Evolutionary conservation across 2,329 filamentous ascomycete species (phyloP), one percentile per base, ranked within the genome.

Genomic region (Sporothrix dimorphospora): DNA sequence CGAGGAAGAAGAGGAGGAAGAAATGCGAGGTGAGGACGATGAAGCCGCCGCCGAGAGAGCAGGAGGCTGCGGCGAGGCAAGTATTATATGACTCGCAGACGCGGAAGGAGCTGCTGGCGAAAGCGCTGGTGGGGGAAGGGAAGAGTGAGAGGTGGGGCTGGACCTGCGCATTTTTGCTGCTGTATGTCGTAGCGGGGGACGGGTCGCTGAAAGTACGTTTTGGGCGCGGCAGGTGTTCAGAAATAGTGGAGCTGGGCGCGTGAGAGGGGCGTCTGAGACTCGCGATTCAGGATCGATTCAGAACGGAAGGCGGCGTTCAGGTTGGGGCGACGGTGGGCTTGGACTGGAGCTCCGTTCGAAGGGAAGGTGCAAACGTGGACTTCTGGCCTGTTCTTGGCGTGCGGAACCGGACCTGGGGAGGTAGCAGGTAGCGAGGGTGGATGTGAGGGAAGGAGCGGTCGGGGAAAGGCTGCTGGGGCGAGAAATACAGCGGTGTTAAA

Each of bases 81-180:
- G 59, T 21, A 45, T 51, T 70, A 63, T 70, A 70, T 61, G 47
- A 42, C 51, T 49, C 51, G 61, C 45, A 68, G 68, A 57, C 21
- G 42, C 63, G 49, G 71, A 57, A 74, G 71, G 47, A 53, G 66
- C 71, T 65, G 65, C 61, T 65, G 38, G 51, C 49, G 63, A 67
- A 27, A 55, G 49, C 61, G 71, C 67, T 71, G 71, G 74, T 69
- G 70, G 67, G 73, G 30, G 42, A 47, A 66, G 16, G 71, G 66
- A 55, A 70, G 72, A 57, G 27, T 47, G 14, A 70, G 69, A 71
- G 69, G 74, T 73, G 74, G 74, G 70, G 70, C 73, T 70, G 4
- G 51, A 40, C 19, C 27, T 30, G 42, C 67, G 21, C 73, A 74
- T 74, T 30, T 69, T 74, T 65, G 57, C 42, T 30, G 40, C 12